Evolutionary conservation across 106 monocot species (phyloP).

Genomic region (Dioscorea alata): DNA sequence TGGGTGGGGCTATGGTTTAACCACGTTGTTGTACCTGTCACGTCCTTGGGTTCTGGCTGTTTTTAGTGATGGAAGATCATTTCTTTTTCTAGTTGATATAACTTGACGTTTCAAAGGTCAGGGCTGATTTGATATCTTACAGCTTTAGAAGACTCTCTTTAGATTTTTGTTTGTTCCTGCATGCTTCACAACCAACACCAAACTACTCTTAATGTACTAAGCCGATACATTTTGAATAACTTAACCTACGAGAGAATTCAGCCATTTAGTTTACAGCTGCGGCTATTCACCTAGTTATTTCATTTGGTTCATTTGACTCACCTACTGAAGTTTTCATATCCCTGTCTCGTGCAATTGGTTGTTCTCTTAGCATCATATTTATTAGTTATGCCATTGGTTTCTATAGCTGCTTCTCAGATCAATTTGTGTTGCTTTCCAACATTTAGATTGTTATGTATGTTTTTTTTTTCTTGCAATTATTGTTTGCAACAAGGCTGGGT

Average conservation of each 20-base stretch:
- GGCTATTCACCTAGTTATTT: conserved; percentile 51
- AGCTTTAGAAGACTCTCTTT: neutral
- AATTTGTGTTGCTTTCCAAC: too few species aligned
- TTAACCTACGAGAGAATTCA: conserved; percentile 50
- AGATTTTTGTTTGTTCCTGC: neutral
- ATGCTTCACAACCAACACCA: neutral
- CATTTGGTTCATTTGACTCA: conserved; percentile 65
- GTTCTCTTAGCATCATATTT: neutral
- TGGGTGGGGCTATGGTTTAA: conserved; percentile 93
- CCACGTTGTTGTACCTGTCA: conserved; percentile 93
- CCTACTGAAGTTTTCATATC: conserved; percentile 52
- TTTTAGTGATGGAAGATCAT: conserved; percentile 74
- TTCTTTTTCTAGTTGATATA: conserved; percentile 95
- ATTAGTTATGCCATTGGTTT: too few species aligned
- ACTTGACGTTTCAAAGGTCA: conserved; percentile 89
- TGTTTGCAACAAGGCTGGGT: too few species aligned
- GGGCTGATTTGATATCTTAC: conserved; percentile 19
- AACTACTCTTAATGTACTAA: neutral
- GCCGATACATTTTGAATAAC: conserved; percentile 26
- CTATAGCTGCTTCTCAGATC: neutral
- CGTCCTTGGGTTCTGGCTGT: conserved; percentile 94
- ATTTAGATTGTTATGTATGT: too few species aligned
- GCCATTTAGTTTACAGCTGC: conserved; percentile 35
- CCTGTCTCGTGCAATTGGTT: conserved; percentile 63
- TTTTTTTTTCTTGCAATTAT: too few species aligned